A percentile compares a stretch with the other conserved stretches of the same genome.
Conservation (phyloP, 2,329 filamentous ascomycete species). For the Atkinsonella hypoxylon region DNA sequence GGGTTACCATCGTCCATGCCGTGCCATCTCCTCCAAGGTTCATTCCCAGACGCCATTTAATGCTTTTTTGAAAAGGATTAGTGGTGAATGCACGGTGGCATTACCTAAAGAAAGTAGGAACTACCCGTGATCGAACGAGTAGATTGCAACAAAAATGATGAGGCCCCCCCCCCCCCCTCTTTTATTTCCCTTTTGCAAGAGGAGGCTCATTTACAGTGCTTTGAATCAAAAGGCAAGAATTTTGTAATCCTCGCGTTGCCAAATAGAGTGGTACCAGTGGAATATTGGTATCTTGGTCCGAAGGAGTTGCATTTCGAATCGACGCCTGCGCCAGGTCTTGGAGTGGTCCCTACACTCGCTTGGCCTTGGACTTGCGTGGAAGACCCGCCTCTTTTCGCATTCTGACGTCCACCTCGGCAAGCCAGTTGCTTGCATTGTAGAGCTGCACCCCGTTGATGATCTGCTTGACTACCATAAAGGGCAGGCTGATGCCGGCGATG, state of each 20-base stretch:
- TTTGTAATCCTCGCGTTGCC: not conserved
- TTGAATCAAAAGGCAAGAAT: not conserved
- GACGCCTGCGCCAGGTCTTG: slow-evolving; percentile 1
- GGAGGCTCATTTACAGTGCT: not conserved
- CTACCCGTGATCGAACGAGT: not conserved
- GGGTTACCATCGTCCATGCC: not conserved
- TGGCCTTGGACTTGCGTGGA: slow-evolving; percentile 31
- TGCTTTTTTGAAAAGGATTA: not conserved
- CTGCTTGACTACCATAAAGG: slow-evolving; percentile 86
- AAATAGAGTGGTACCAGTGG: not conserved
- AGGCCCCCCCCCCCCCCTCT: no score
- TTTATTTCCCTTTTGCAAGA: no score
- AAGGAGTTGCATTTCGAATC: not conserved
- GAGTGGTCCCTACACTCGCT: slow-evolving; percentile 16
- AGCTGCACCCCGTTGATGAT: slow-evolving; percentile 89
- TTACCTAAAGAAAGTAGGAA: not conserved
- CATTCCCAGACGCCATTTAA: slow-evolving; percentile 1
- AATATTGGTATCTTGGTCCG: no score
- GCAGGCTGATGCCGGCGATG: slow-evolving; percentile 66
- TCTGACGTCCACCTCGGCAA: slow-evolving; percentile 80
- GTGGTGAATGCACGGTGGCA: not conserved
- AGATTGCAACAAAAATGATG: not conserved
- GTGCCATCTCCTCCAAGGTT: not conserved
- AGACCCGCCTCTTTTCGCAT: slow-evolving; percentile 44
- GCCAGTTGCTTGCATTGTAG: slow-evolving; percentile 81